Base-by-base conservation (phyloP, 257 asterid genomes). In the Capsicum rhomboideum region DNA sequence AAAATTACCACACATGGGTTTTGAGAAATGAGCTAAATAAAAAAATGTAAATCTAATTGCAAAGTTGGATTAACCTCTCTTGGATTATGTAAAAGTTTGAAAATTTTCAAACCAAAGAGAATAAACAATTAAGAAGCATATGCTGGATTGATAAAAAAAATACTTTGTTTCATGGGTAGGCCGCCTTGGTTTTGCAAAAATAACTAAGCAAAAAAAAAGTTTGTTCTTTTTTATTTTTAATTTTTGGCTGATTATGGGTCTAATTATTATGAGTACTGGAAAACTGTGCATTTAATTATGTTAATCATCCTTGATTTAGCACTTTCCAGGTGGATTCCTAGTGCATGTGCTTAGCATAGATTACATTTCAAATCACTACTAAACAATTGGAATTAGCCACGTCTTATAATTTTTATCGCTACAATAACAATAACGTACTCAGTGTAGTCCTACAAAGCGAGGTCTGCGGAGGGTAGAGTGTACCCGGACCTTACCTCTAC, bases 321-420 rank as follows among this genome's bases (percentile, higher is more conserved):
- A 66, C 89, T 86, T 85, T 85, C 90, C 90, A 85, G 83, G 82
- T 80, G 64, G 83, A 83, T 66, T 85, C 40, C 83, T 80, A 74
- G 54, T 66, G 88, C 85, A 83, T 85, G 80, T 86, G 84, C 61
- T 72, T 1, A 80, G 26, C 61, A 75, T 56, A 80, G 23, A 8
- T 16, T 49, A 37, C 14, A 80, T n/a, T 23, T 20, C 50, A n/a
- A 72, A 63, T 52, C 7, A 52, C 55, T n/a, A n/a, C n/a, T n/a
- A n/a, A n/a, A n/a, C n/a, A n/a, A n/a, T n/a, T n/a, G n/a, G n/a
- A n/a, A n/a, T n/a, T n/a, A n/a, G n/a, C n/a, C n/a, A n/a, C n/a
- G n/a, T n/a, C n/a, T n/a, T n/a, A n/a, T n/a, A n/a, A n/a, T n/a
- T n/a, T n/a, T n/a, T n/a, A n/a, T n/a, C n/a, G n/a, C n/a, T n/a